Conservation (phyloP, 75 land plant species). For the Pinus taeda region DNA sequence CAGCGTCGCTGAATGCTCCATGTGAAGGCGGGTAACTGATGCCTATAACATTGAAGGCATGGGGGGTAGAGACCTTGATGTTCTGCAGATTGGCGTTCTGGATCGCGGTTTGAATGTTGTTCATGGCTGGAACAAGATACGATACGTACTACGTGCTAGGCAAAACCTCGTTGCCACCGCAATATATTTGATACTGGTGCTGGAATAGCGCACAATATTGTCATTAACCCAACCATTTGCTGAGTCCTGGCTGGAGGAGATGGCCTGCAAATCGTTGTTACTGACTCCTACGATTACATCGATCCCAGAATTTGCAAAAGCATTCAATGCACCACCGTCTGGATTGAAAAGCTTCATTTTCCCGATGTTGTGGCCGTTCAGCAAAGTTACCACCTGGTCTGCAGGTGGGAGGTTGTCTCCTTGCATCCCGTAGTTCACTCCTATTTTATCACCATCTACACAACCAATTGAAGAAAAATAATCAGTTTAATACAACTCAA, state of each 20-base stretch:
- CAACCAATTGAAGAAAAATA: neutral
- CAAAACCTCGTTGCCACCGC: conserved; percentile 33
- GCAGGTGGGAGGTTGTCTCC: conserved; percentile 21
- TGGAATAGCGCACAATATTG: conserved; percentile 2
- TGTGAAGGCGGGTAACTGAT: conserved; percentile 43
- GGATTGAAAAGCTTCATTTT: conserved; percentile 15
- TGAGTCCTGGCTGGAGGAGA: neutral
- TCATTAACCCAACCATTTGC: conserved; percentile 18
- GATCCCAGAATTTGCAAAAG: conserved; percentile 23
- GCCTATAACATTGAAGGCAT: conserved; percentile 22
- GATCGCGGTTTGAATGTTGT: conserved; percentile 40
- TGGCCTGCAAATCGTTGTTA: conserved; percentile 9
- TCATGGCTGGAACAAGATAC: conserved; percentile 18
- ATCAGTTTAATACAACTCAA: neutral
- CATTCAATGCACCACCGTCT: conserved; percentile 9
- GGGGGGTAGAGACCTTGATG: conserved; percentile 58
- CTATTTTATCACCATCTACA: conserved; percentile 23
- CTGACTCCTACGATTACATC: conserved; percentile 11
- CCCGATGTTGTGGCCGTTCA: conserved; percentile 11
- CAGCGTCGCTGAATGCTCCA: conserved; percentile 24
- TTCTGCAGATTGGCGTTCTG: conserved; percentile 22
- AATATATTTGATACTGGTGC: conserved; percentile 26
- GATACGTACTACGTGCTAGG: neutral
- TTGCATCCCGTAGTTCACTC: conserved; percentile 28
- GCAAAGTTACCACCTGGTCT: conserved; percentile 15